Evolutionary conservation across 2,329 filamentous ascomycete species (phyloP).

Genomic region (Claviceps africana): DNA sequence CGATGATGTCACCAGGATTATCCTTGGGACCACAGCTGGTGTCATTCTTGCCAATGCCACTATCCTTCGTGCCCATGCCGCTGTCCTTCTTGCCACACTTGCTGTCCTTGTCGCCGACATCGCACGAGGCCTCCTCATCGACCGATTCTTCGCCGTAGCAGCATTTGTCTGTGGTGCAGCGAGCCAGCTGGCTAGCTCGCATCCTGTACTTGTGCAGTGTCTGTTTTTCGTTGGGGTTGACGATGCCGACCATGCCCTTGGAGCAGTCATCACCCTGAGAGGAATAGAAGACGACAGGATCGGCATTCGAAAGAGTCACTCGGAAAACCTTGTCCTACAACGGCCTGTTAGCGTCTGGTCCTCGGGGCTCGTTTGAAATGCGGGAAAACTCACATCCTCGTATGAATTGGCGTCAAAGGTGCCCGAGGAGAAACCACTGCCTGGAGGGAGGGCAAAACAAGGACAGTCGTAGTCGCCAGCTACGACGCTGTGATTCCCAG

Average conservation of each 20-base stretch:
- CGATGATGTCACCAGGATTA: neutral
- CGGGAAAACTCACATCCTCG: slow-evolving; percentile 13
- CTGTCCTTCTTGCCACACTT: neutral
- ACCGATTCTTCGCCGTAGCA: slow-evolving; percentile 18
- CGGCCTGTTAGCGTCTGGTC: neutral
- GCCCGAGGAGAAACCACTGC: slow-evolving; percentile 25
- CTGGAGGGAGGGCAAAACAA: slow-evolving; percentile 19
- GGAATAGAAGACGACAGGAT: slow-evolving; percentile 25
- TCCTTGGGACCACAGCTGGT: neutral
- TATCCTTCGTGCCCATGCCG: neutral
- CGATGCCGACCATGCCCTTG: slow-evolving; percentile 25
- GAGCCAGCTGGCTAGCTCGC: slow-evolving; percentile 14
- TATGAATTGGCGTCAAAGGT: slow-evolving; percentile 16
- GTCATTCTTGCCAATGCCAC: neutral
- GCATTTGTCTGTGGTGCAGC: slow-evolving; percentile 12
- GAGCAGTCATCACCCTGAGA: slow-evolving; percentile 23
- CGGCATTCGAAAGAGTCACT: slow-evolving; percentile 18
- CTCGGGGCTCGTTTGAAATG: neutral
- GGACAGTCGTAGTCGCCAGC: slow-evolving; percentile 21
- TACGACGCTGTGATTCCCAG: slow-evolving; percentile 25
- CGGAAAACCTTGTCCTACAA: slow-evolving; percentile 22
- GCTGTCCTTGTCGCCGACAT: neutral
- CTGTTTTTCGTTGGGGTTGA: slow-evolving; percentile 19
- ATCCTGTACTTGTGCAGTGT: slow-evolving; percentile 19
- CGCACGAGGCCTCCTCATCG: slow-evolving; percentile 3